A percentile compares a stretch with the other conserved stretches of the same genome.
Evolutionary conservation across 2,329 filamentous ascomycete genomes (phyloP).

Genomic region (Claviceps monticola): DNA sequence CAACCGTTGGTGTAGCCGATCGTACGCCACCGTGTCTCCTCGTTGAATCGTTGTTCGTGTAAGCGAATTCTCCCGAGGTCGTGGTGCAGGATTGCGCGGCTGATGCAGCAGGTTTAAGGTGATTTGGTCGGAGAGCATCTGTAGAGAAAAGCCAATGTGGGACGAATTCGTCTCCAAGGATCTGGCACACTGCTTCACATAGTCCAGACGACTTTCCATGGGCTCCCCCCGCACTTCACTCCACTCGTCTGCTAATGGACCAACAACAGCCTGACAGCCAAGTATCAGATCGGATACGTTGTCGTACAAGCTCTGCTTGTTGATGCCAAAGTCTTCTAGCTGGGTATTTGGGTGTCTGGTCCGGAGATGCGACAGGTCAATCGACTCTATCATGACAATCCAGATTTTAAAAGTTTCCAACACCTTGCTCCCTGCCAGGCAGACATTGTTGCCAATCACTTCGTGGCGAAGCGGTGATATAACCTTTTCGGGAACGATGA

Average conservation of each 20-base stretch:
- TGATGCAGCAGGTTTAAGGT: constrained; percentile 38
- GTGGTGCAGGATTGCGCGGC: constrained; percentile 19
- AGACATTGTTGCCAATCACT: constrained; percentile 69
- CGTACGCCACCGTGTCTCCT: constrained; percentile 43
- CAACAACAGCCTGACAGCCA: constrained; percentile 80
- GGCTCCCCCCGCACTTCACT: constrained; percentile 81
- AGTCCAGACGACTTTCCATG: constrained; percentile 71
- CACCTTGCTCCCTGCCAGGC: constrained; percentile 62
- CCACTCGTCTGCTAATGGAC: constrained; percentile 90
- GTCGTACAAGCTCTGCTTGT: constrained; percentile 91
- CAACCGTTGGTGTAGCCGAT: constrained; percentile 39
- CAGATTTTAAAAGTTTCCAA: constrained; percentile 83
- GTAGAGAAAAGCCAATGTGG: constrained; percentile 76
- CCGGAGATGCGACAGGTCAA: constrained; percentile 70
- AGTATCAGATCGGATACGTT: constrained; percentile 80
- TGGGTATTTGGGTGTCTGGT: constrained; percentile 73
- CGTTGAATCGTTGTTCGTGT: constrained; percentile 40
- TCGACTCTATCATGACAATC: constrained; percentile 80
- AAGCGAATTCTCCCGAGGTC: constrained; percentile 30
- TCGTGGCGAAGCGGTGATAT: constrained; percentile 68
- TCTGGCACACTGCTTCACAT: constrained; percentile 62
- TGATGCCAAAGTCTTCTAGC: constrained; percentile 70
- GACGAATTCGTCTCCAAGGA: constrained; percentile 77
- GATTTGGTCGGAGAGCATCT: constrained; percentile 73
- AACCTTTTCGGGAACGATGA: constrained; percentile 66